Evolutionary conservation across 208 protist genomes (phyloP).

Genomic region (Acanthamoeba lenticulata): DNA sequence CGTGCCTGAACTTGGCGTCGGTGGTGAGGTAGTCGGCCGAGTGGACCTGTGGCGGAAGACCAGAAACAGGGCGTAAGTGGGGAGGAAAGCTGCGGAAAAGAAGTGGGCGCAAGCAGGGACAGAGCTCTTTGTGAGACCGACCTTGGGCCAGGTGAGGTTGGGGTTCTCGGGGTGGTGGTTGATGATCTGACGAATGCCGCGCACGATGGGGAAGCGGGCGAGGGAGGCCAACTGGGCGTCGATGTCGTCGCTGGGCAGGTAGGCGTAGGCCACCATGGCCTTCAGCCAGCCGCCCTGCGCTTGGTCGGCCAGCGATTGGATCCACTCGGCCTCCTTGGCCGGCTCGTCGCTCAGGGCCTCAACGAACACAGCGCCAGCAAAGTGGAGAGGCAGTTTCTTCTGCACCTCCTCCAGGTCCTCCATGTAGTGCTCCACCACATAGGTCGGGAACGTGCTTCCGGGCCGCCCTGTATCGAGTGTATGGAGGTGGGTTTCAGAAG

Average conservation of each 20-base stretch:
- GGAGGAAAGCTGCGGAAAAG: no score
- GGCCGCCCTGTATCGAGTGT: background rate
- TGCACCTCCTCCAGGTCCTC: background rate
- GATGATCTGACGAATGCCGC: slow-evolving; percentile 56
- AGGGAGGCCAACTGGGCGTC: background rate
- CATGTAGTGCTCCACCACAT: background rate
- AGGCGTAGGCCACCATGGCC: slow-evolving; percentile 54
- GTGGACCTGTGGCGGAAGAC: background rate
- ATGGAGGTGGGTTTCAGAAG: background rate
- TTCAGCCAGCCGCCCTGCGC: background rate
- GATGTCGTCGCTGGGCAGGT: slow-evolving; percentile 29
- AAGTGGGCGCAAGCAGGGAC: no score
- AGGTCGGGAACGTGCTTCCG: background rate
- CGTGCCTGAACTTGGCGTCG: slow-evolving; percentile 25
- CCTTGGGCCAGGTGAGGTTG: slow-evolving; percentile 32
- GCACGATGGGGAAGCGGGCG: background rate
- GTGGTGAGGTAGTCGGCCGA: slow-evolving; percentile 6
- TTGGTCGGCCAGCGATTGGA: background rate
- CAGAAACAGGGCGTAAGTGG: no score
- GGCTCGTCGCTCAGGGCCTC: slow-evolving; percentile 48
- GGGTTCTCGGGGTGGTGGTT: slow-evolving; percentile 49
- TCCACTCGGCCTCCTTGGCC: slow-evolving; percentile 7
- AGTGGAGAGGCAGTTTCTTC: background rate
- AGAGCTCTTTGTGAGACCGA: no score
- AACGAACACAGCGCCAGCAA: slow-evolving; percentile 18